Percentiles rank a stretch among this genome's conserved stretches.
Conservation (phyloP, 169 alveolate genomes). For the Babesia divergens region DNA sequence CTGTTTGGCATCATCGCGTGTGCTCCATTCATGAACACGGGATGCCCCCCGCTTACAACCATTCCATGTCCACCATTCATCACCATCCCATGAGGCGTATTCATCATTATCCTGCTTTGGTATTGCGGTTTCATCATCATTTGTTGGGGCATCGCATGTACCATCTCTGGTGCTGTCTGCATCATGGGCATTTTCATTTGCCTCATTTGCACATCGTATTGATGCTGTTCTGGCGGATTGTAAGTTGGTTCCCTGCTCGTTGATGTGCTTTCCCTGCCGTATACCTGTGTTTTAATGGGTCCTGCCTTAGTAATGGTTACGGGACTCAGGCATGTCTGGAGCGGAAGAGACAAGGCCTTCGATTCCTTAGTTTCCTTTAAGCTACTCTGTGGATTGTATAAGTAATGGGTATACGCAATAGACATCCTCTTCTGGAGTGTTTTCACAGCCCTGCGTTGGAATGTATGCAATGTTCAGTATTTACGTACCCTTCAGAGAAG, state of each 20-base stretch:
- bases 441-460: slow-evolving; percentile 22
- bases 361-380: background rate
- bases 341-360: slow-evolving; percentile 21
- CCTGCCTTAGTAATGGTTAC: slow-evolving; percentile 39
- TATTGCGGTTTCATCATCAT: background rate
- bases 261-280: background rate
- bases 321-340: slow-evolving; percentile 43
- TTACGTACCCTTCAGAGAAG: slow-evolving; percentile 31
- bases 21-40: slow-evolving; percentile 1
- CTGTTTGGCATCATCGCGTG: background rate
- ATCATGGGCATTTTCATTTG: background rate
- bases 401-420: slow-evolving; percentile 58
- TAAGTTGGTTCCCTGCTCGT: background rate
- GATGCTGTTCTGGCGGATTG: background rate
- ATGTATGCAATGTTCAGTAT: background rate
- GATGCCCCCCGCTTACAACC: background rate
- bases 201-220: background rate
- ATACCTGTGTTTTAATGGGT: background rate
- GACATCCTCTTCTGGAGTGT: slow-evolving; percentile 16
- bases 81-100: background rate
- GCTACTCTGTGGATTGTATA: slow-evolving; percentile 20
- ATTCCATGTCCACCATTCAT: background rate
- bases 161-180: background rate
- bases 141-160: background rate
- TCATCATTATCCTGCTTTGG: slow-evolving; percentile 2